Percentiles rank a stretch among this genome's conserved stretches.
phyloP scores from a whole-genome alignment of 2,329 filamentous ascomycete genomes.

The Neofusicoccum kwambonambiense region DNA sequence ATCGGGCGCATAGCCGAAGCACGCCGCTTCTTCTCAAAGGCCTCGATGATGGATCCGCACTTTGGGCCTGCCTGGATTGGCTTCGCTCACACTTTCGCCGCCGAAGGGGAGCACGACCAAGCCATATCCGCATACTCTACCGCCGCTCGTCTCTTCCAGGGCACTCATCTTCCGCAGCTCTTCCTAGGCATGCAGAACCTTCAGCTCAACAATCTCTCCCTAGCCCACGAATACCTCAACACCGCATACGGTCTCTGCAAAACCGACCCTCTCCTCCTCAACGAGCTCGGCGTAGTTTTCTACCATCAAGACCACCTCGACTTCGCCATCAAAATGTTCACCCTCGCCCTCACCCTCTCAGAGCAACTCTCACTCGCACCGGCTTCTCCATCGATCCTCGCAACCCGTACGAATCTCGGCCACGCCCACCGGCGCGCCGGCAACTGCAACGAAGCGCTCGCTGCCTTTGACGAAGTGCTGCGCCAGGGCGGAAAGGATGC shows the following conservation, averaged over 20 bases:
- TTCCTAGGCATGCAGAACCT: constrained; percentile 99
- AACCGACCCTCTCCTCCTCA: constrained; percentile 84
- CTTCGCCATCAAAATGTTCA: constrained; percentile 75
- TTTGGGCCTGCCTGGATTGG: constrained; percentile 98
- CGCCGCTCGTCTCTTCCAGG: constrained; percentile 90
- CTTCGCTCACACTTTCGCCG: constrained; percentile 96
- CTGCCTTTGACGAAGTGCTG: constrained; percentile 83
- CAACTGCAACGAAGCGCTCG: constrained; percentile 68
- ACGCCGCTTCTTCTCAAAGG: constrained; percentile 93
- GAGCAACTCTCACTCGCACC: constrained; percentile 79
- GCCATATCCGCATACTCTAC: constrained; percentile 97
- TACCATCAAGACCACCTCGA: constrained; percentile 83
- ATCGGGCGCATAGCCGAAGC: constrained; percentile 91
- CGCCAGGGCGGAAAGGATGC: constrained; percentile 78
- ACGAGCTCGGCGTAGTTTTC: constrained; percentile 93
- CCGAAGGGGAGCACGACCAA: constrained; percentile 96
- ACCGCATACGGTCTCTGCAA: constrained; percentile 81
- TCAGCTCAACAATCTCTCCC: constrained; percentile 87
- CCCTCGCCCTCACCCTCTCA: constrained; percentile 72
- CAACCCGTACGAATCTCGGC: constrained; percentile 82
- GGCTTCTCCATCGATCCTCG: constrained; percentile 66
- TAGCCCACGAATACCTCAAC: constrained; percentile 92
- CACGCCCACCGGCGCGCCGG: constrained; percentile 78
- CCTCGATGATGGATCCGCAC: constrained; percentile 95
- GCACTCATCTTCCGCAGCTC: constrained; percentile 90